Conservation (phyloP, 1,139 yeast genomes). For the Pichia sp. region DNA sequence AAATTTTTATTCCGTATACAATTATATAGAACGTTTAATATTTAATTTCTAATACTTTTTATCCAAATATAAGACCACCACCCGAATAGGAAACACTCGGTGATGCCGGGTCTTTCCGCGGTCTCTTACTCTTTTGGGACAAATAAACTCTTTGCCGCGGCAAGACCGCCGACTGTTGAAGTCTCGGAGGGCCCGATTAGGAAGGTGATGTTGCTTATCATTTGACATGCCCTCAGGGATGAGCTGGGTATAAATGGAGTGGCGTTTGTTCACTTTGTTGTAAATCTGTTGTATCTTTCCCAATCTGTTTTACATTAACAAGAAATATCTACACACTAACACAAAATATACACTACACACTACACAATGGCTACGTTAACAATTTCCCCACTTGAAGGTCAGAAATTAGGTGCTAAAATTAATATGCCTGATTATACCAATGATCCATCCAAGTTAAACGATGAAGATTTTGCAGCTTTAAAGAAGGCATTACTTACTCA, state of each 20-base stretch:
- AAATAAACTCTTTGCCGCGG: constrained; percentile 1
- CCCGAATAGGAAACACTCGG: too few species aligned
- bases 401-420: constrained; percentile 64
- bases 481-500: constrained; percentile 59
- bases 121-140: too few species aligned
- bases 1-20: too few species aligned
- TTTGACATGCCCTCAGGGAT: too few species aligned
- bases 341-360: background rate
- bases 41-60: too few species aligned
- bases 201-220: constrained; percentile 1
- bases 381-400: constrained; percentile 44
- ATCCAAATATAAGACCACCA: too few species aligned
- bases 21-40: too few species aligned
- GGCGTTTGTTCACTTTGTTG: too few species aligned
- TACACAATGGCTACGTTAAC: constrained; percentile 10
- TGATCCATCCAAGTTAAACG: constrained; percentile 69
- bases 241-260: background rate
- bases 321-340: background rate
- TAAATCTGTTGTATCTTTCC: too few species aligned
- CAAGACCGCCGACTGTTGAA: background rate
- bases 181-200: background rate
- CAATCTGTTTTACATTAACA: background rate
- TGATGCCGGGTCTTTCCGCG: too few species aligned
- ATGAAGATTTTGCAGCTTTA: constrained; percentile 56
- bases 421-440: constrained; percentile 58